Evolutionary conservation across 2,329 filamentous ascomycete species (phyloP).

Genomic region (Corinectria fuckeliana): DNA sequence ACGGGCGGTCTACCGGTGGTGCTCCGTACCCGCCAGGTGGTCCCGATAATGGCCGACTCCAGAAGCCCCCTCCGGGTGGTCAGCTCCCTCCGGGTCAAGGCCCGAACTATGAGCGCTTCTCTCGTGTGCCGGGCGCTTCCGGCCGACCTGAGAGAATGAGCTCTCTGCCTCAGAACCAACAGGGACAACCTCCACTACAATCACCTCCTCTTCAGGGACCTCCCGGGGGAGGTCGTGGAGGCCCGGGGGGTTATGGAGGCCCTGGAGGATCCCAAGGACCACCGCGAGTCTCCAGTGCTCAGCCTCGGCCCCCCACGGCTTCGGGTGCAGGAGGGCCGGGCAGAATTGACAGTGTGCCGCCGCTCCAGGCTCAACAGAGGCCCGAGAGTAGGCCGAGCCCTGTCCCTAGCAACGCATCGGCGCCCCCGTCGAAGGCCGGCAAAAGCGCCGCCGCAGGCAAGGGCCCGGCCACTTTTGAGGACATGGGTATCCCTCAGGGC

Average conservation of each 20-base stretch:
- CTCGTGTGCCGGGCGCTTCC: slow-evolving; percentile 40
- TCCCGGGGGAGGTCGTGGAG: not conserved
- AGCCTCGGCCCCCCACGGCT: slow-evolving; percentile 30
- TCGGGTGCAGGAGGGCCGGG: slow-evolving; percentile 29
- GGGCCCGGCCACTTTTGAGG: slow-evolving; percentile 94
- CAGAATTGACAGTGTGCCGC: slow-evolving; percentile 48
- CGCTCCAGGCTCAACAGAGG: slow-evolving; percentile 40
- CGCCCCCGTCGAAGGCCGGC: slow-evolving; percentile 48
- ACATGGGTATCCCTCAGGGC: slow-evolving; percentile 90
- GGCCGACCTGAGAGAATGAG: slow-evolving; percentile 43
- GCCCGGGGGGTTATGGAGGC: not conserved
- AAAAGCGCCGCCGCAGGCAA: slow-evolving; percentile 52
- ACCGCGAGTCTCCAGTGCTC: slow-evolving; percentile 33
- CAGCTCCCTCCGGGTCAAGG: slow-evolving; percentile 31
- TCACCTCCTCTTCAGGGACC: slow-evolving; percentile 12
- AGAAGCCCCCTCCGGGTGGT: slow-evolving; percentile 36
- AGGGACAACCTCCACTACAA: slow-evolving; percentile 10
- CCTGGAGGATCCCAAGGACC: slow-evolving; percentile 17
- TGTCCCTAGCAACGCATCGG: slow-evolving; percentile 44
- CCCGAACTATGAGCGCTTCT: slow-evolving; percentile 41
- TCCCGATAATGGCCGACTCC: slow-evolving; percentile 41
- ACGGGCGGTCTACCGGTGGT: slow-evolving; percentile 28
- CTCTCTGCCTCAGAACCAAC: slow-evolving; percentile 36
- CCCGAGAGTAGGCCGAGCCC: slow-evolving; percentile 39
- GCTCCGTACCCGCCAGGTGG: slow-evolving; percentile 40